Conservation (phyloP, 305 asterid species). For the Fraxinus sp. region DNA sequence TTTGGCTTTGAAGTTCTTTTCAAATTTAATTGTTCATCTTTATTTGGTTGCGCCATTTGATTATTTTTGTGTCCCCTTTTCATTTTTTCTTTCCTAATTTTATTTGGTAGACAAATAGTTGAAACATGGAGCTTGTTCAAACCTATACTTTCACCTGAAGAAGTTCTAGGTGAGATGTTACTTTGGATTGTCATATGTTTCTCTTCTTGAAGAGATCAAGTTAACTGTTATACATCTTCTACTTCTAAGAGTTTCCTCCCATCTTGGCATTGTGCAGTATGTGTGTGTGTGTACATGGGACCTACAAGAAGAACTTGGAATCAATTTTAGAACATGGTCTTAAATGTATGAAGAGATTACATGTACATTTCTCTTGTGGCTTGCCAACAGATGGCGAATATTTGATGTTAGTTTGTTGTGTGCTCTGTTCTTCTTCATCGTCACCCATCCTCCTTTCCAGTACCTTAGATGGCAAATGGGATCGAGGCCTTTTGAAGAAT, state of each 20-base stretch:
- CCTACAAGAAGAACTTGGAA: constrained; percentile 71
- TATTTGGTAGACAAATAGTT: constrained; percentile 48
- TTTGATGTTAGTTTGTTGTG: not conserved
- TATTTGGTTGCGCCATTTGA: not conserved
- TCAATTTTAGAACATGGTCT: constrained; percentile 77
- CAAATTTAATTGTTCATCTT: not conserved
- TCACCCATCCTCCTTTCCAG: too few species aligned
- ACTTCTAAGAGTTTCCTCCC: not conserved
- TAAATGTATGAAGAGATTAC: constrained; percentile 86
- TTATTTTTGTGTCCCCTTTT: not conserved
- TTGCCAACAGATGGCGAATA: constrained; percentile 72
- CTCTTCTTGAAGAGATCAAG: constrained; percentile 9
- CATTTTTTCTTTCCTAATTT: constrained; percentile 4
- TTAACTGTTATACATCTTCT: constrained; percentile 1
- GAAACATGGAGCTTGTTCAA: constrained; percentile 79
- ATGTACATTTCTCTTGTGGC: constrained; percentile 88
- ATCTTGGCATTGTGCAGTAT: constrained; percentile 31
- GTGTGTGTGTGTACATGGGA: constrained; percentile 73
- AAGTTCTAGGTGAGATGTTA: constrained; percentile 57
- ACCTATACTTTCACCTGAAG: constrained; percentile 72
- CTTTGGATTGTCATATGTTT: not conserved
- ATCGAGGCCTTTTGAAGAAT: too few species aligned
- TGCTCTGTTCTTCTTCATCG: not conserved
- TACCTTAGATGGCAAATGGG: too few species aligned
- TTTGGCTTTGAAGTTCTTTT: not conserved